Evolutionary conservation across 371 early-diverging fungal genomes (phyloP), one percentile per base, ranked within the genome.

Genomic region (Phascolomyces articulosus): DNA sequence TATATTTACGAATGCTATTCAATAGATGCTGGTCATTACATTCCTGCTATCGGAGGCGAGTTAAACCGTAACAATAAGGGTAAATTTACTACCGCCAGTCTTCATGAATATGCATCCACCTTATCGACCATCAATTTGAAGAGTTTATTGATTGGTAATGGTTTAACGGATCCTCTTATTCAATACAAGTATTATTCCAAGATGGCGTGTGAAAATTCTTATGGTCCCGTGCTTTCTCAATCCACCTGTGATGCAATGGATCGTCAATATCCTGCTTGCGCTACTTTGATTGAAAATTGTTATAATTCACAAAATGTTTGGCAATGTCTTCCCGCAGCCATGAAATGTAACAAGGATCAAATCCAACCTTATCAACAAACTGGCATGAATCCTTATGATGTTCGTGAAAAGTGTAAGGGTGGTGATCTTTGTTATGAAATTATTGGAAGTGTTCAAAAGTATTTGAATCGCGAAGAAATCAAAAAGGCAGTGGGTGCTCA

Each of bases 151-250:
- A 91, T 96, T 54, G 97, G 97, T 31, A 97, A 97, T 72, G 98
- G 97, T 1, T 72, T 95, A 68, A 91, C 91, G 1, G 95, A 96
- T 62, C 95, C 95, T n/a, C 74, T 91, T 62, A 82, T 86, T 4
- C 98, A 97, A 78, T 95, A 92, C 77, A 84, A 92, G 72, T 92
- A 90, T 73, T 97, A 93, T 74, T 84, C 91, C n/a, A 79, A 88
- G 60, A 93, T 95, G 90, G 95, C 93, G 2, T 92, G 93, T 68
- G 87, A 91, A 55, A 86, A 87, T 65, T 80, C 86, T n/a, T 93
- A 96, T 66, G 89, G 87, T 20, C 86, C 94, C 8, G 88, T 94
- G 28, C 74, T 95, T 16, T 69, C 73, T 20, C 80, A 90, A 60
- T 64, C 65, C n/a, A 79, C 84, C 54, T 95, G 95, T 69, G 75